These are phyloP conservation scores for Linum tenue DNA, from an alignment of 345 rosid species.

Conservation along the genomic window DNA sequence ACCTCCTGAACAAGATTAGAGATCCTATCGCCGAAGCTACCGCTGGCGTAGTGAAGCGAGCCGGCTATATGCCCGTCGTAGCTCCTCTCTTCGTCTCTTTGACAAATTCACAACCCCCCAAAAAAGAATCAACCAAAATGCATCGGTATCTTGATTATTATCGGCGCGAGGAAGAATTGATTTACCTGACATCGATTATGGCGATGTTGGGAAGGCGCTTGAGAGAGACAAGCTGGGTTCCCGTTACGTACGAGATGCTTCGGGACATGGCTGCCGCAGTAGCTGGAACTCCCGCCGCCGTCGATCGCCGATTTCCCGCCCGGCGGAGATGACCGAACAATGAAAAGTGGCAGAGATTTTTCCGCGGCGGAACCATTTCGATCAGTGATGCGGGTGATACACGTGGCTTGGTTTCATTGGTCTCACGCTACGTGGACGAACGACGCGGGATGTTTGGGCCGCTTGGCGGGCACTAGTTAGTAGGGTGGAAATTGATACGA, in stretches of 20 bases:
- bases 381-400: no score
- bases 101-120: background rate
- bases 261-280: constrained; percentile 42
- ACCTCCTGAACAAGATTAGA: constrained; percentile 64
- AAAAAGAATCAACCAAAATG: background rate
- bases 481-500: no score
- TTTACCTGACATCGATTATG: constrained; percentile 77
- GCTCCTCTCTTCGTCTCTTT: constrained; percentile 85
- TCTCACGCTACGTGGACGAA: no score
- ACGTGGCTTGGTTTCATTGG: no score
- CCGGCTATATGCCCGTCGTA: constrained; percentile 94
- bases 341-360: background rate
- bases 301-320: background rate
- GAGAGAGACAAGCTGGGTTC: constrained; percentile 64
- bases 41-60: constrained; percentile 75
- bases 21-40: constrained; percentile 56
- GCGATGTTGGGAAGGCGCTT: constrained; percentile 60
- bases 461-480: no score
- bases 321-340: background rate
- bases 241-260: constrained; percentile 65
- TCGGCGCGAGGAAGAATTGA: background rate
- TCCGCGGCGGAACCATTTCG: background rate
- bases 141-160: background rate
- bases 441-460: no score
- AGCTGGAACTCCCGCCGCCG: background rate